These are phyloP conservation scores for Fraxinus ornus DNA, from an alignment of 305 asterid genomes.

Conservation along the genomic window DNA sequence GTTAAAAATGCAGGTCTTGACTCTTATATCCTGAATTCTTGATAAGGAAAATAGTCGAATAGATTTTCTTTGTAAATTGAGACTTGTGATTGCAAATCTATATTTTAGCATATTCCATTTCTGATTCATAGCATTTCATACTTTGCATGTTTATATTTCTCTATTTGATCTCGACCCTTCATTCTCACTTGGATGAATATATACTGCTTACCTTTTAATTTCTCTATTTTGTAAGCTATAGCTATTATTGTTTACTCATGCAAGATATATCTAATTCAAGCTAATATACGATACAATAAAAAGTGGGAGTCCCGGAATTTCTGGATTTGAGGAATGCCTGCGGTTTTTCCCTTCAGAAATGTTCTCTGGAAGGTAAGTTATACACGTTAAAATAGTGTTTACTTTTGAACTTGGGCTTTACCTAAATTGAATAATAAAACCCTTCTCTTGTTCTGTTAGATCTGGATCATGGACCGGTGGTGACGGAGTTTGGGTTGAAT, in stretches of 20 bases:
- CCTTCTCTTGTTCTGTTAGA: slow-evolving; percentile 41
- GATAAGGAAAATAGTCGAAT: neutral
- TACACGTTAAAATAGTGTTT: slow-evolving; percentile 1
- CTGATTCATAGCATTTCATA: slow-evolving; percentile 12
- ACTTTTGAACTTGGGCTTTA: slow-evolving; percentile 19
- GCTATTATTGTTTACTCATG: slow-evolving; percentile 29
- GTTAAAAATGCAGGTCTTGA: neutral
- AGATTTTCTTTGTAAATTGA: neutral
- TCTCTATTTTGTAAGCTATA: slow-evolving; percentile 19
- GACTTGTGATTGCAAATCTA: neutral
- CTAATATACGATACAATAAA: slow-evolving; percentile 86
- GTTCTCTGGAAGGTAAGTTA: slow-evolving; percentile 83
- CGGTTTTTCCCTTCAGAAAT: slow-evolving; percentile 87
- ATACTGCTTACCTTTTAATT: slow-evolving; percentile 1
- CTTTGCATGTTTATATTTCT: slow-evolving; percentile 15
- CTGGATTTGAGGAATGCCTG: slow-evolving; percentile 85
- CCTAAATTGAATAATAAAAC: slow-evolving; percentile 7
- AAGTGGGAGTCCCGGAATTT: slow-evolving; percentile 89
- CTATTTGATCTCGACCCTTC: slow-evolving; percentile 12
- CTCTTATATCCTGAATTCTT: neutral
- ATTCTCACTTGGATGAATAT: neutral
- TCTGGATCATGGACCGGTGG: slow-evolving; percentile 99
- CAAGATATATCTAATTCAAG: slow-evolving; percentile 45
- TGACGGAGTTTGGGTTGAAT: slow-evolving; percentile 94
- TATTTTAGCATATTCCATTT: neutral